Evolutionary conservation across 306 rosid genomes (phyloP), one percentile per base, ranked within the genome.

Genomic region (Corylus avellana): DNA sequence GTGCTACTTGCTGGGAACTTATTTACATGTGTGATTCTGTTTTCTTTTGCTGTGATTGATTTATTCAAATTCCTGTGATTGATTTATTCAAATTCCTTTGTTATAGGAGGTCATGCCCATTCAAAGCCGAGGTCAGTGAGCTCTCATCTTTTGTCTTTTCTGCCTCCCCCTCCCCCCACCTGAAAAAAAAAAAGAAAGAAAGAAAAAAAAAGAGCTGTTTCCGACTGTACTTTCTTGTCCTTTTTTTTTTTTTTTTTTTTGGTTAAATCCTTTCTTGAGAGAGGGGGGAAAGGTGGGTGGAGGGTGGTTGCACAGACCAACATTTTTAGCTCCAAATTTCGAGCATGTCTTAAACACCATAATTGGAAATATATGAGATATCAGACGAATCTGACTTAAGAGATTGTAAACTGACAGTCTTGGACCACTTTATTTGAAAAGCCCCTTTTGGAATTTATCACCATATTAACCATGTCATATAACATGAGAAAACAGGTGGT

Each of bases 51-150:
- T 42, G 37, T 14, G 53, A 11, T 4, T 84, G 14, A 68, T 58
- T 51, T 32, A 1, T 72, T 74, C 39, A 14, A 16, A 61, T 42
- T 51, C 72, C 53, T 51, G 37, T 14, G 53, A 11, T 4, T 84
- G 14, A 68, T 58, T 51, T 32, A 1, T 72, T 74, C 39, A 14
- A 16, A 61, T 42, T 51, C 72, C 53, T 51, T 74, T 37, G 66
- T 18, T 74, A 17, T 73, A 85, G 88, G 85, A 10, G 55, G 77
- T 42, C 22, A n/a, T 82, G 79, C 37, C 44, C 32, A 69, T 58
- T 22, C 79, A n/a, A 82, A 20, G n/a, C 49, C 55, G 50, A 79
- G 83, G 85, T 82, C 27, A 68, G 75, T n/a, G 35, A 71, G 73
- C 74, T 82, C 80, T 27, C 16, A 6, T 68, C 29, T 57, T 78